phyloP scores from a whole-genome alignment of 495 filamentous ascomycete species.

The Venustampulla echinocandica region DNA sequence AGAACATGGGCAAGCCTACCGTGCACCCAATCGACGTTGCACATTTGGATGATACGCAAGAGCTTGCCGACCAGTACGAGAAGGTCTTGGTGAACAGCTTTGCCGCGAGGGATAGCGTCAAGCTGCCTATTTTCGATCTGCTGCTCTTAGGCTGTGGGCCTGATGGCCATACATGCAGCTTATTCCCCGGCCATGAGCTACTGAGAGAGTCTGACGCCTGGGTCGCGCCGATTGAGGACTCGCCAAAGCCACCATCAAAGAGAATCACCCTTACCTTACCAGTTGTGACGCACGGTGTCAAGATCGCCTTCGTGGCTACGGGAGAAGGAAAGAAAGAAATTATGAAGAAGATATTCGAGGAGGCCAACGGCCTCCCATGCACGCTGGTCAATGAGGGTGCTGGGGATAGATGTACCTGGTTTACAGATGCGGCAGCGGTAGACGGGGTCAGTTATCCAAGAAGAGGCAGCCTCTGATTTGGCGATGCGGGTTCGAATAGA shows the following conservation, averaged over 20 bases:
- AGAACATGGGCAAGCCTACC: constrained; percentile 50
- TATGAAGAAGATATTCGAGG: constrained; percentile 83
- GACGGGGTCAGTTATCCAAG: constrained; percentile 76
- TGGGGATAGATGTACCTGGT: constrained; percentile 88
- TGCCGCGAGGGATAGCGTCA: constrained; percentile 76
- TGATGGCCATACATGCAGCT: constrained; percentile 92
- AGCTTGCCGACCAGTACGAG: constrained; percentile 91
- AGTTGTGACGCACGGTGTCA: constrained; percentile 73
- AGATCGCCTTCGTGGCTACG: constrained; percentile 85
- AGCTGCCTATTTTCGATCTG: constrained; percentile 89
- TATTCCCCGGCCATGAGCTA: constrained; percentile 85
- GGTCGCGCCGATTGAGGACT: constrained; percentile 85
- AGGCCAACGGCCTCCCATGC: constrained; percentile 68
- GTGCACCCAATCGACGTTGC: constrained; percentile 70
- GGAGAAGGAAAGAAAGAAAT: constrained; percentile 85
- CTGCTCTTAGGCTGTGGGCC: constrained; percentile 88
- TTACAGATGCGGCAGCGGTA: constrained; percentile 74
- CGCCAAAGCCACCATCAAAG: constrained; percentile 85
- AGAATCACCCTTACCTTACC: constrained; percentile 88
- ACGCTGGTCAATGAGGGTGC: constrained; percentile 76
- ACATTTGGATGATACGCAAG: constrained; percentile 73
- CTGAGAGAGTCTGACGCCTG: constrained; percentile 84
- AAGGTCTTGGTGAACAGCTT: constrained; percentile 75
- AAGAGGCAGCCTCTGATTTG: constrained; percentile 27
- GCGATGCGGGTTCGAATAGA: constrained; percentile 3